phyloP scores from a whole-genome alignment of 108 stramenopile genomes.

The Cyclotella kingstonii region DNA sequence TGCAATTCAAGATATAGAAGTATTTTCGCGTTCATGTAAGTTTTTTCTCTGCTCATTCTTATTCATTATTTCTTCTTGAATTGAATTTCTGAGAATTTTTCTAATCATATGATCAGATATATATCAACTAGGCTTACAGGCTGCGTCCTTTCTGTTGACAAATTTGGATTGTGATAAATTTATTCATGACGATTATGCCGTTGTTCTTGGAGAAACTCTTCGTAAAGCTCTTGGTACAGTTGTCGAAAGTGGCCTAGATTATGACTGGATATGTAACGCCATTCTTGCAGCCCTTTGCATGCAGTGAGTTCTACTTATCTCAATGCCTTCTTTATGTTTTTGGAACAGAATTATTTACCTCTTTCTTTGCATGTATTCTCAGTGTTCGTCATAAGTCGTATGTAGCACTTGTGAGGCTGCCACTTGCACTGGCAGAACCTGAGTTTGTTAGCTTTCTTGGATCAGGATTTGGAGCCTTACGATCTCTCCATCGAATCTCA shows the following conservation, averaged over 20 bases:
- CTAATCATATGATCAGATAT: constrained; percentile 22
- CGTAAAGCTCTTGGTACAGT: constrained; percentile 48
- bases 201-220: constrained; percentile 23
- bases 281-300: constrained; percentile 50
- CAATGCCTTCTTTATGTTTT: background rate
- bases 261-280: constrained; percentile 65
- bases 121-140: constrained; percentile 76
- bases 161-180: constrained; percentile 34
- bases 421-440: constrained; percentile 63
- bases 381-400: constrained; percentile 53
- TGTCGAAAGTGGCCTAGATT: constrained; percentile 38
- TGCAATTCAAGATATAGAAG: constrained; percentile 80
- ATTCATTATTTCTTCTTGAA: background rate
- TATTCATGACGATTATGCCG: constrained; percentile 26
- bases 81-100: background rate
- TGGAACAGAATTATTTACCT: background rate
- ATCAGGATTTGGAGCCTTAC: constrained; percentile 56
- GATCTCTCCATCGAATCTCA: constrained; percentile 64
- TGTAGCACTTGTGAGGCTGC: constrained; percentile 58
- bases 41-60: background rate
- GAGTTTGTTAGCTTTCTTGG: constrained; percentile 56
- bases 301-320: constrained; percentile 21
- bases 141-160: constrained; percentile 51
- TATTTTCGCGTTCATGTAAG: constrained; percentile 65
- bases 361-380: background rate